Base-by-base conservation (phyloP, 345 rosid genomes). In the Citrus reticulata region DNA sequence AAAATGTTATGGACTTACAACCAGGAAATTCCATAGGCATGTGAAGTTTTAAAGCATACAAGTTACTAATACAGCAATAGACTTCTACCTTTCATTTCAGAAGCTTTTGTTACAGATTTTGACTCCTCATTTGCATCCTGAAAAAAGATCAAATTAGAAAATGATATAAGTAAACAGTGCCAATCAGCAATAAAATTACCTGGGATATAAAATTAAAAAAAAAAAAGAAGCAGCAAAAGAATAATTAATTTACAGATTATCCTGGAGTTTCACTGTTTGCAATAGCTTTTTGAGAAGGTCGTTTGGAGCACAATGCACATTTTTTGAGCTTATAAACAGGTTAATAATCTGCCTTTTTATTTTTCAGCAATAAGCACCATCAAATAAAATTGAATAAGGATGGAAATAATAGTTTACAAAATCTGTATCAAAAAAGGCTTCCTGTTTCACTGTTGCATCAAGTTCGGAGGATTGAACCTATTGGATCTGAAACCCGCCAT, bases 61-160 rank as follows among this genome's bases (percentile, higher is more conserved):
- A 49, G 7, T 57, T 67, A n/a, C 17, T 1, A 61, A 27, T 61
- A 62, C 55, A 61, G 37, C 16, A 7, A 65, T 32, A 46, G 68
- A 27, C 14, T 30, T 57, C 68, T 81, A 93, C 97, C 93, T 90
- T 93, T 95, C 99, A 95, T 93, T 40, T 95, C 91, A 74, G 96
- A 91, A 74, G 96, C 99, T 80, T 93, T 95, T 77, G 99, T 95
- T 22, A 95, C 96, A 37, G 98, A 83, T 78, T 93, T 95, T 1
- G 99, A 92, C 63, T 93, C 98, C 89, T 95, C 99, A 49, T 95
- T 95, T 57, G 98, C 93, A 74, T 95, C 97, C 99, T 95, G 91
- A 64, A 46, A 51, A 63, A 77, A 64, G 68, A 70, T 54, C 16
- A 72, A 5, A 34, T 72, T 34, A 37, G 61, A 70, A 62, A 34